phyloP scores from a whole-genome alignment of 2,329 filamentous ascomycete genomes.

The Paecilomyces formosus region DNA sequence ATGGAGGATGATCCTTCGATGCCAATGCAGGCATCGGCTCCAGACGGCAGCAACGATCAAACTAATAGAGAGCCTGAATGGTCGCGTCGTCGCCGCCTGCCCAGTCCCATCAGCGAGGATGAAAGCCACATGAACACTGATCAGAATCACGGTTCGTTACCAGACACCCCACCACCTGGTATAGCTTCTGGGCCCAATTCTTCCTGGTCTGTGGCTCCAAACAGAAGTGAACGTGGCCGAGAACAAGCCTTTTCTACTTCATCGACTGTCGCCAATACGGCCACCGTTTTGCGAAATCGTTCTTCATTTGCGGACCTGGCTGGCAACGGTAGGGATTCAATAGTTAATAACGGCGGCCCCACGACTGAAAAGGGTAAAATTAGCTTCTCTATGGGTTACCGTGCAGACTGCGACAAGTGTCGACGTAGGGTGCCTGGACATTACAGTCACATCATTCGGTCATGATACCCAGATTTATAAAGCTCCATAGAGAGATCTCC shows the following conservation, averaged over 20 bases:
- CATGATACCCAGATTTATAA: slow-evolving; percentile 9
- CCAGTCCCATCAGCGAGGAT: slow-evolving; percentile 34
- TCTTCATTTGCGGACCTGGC: slow-evolving; percentile 1
- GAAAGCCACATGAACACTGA: slow-evolving; percentile 12
- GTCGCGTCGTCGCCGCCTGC: slow-evolving; percentile 22
- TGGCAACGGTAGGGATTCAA: slow-evolving; percentile 3
- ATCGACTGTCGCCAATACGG: not conserved
- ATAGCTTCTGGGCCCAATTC: not conserved
- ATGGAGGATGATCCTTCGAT: slow-evolving; percentile 2
- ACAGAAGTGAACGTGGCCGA: not conserved
- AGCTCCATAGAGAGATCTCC: not conserved
- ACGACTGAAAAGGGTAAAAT: slow-evolving; percentile 40
- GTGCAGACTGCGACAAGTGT: slow-evolving; percentile 73
- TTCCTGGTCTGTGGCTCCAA: not conserved
- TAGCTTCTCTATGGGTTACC: slow-evolving; percentile 70
- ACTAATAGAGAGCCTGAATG: slow-evolving; percentile 10
- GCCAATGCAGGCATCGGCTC: not conserved
- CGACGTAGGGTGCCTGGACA: slow-evolving; percentile 66
- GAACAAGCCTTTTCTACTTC: not conserved
- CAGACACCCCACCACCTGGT: slow-evolving; percentile 4
- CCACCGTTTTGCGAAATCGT: not conserved
- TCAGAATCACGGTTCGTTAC: not conserved
- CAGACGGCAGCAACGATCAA: not conserved
- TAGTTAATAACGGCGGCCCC: slow-evolving; percentile 2
- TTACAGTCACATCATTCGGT: slow-evolving; percentile 66